Evolutionary conservation across 345 rosid species (phyloP).

Genomic region (Syzygium jambos): DNA sequence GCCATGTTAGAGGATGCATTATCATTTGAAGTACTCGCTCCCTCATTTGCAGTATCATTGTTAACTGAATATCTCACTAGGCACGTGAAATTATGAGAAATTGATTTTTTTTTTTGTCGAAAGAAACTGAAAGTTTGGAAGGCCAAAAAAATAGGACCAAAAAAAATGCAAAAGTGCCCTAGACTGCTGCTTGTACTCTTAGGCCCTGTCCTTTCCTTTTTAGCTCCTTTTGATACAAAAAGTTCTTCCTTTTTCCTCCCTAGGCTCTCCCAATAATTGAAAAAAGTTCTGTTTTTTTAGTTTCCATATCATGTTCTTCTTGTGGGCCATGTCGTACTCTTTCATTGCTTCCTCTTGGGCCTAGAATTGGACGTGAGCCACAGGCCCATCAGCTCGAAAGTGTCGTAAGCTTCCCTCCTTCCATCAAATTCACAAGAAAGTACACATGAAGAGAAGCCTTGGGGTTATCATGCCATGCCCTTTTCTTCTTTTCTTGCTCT

Average conservation of each 20-base stretch:
- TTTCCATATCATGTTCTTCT: neutral
- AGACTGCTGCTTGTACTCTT: neutral
- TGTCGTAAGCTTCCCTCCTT: neutral
- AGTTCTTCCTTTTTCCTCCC: neutral
- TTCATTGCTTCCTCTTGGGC: neutral
- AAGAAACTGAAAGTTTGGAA: neutral
- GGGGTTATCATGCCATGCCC: neutral
- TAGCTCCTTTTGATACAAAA: neutral
- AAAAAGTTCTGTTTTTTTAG: neutral
- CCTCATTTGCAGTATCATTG: too few relatives aligned
- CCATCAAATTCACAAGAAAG: neutral
- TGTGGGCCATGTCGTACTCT: neutral
- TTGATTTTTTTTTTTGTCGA: too few relatives aligned
- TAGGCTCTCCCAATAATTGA: neutral
- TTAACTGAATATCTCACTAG: too few relatives aligned
- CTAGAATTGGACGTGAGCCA: neutral
- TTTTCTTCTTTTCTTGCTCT: neutral
- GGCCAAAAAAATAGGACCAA: neutral
- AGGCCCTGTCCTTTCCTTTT: neutral
- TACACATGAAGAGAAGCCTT: neutral
- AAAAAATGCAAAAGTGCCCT: neutral
- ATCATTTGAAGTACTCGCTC: too few relatives aligned
- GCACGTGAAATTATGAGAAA: neutral
- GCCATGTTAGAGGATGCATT: too few relatives aligned
- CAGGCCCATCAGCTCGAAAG: neutral